phyloP scores from a whole-genome alignment of 176 grass and related monocot species.

The Raddia distichophylla region DNA sequence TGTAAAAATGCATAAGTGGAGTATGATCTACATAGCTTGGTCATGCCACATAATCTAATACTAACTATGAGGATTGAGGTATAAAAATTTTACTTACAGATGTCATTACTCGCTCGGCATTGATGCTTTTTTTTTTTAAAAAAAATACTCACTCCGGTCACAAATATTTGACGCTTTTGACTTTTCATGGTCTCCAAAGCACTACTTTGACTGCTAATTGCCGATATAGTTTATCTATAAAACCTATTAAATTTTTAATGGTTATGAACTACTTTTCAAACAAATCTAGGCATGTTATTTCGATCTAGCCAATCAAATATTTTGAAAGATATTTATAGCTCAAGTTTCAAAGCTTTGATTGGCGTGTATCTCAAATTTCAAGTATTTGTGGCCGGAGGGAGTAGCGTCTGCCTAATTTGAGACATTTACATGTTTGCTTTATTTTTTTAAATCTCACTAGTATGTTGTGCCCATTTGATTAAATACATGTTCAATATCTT shows the following conservation, averaged over 20 bases:
- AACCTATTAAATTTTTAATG: no score
- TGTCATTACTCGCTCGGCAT: background rate
- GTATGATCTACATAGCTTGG: background rate
- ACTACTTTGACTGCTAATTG: no score
- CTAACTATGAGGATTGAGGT: background rate
- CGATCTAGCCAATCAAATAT: no score
- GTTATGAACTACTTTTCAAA: no score
- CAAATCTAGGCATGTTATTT: no score
- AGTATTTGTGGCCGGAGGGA: no score
- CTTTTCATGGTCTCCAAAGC: no score
- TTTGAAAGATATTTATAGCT: no score
- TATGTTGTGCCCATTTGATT: background rate
- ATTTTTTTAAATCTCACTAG: conserved; percentile 16
- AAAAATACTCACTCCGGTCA: background rate
- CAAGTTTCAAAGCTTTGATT: no score
- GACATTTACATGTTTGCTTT: conserved; percentile 1
- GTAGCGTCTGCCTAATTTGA: background rate
- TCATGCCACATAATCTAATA: conserved; percentile 2
- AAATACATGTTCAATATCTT: conserved; percentile 5
- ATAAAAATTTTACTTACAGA: background rate
- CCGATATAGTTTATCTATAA: no score
- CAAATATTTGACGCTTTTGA: no score
- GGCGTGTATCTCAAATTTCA: no score
- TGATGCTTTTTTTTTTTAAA: background rate
- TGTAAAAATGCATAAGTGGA: background rate